Conservation (phyloP, 805 yeast species). For the Brettanomyces custersianus region DNA sequence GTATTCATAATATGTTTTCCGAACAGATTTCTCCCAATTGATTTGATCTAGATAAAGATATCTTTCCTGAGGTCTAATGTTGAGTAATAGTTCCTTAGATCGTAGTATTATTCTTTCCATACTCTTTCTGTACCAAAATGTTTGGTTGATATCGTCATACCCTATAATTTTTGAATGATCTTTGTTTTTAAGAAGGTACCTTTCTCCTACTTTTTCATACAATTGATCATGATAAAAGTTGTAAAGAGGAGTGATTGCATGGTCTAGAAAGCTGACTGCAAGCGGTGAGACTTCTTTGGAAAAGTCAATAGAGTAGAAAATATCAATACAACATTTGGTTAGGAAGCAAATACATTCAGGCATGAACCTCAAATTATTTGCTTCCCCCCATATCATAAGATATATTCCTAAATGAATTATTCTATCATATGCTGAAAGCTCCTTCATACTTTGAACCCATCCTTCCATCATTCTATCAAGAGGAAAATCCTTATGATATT, state of each 20-base stretch:
- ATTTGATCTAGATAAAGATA: constrained; percentile 45
- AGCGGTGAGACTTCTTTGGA: constrained; percentile 23
- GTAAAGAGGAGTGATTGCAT: constrained; percentile 68
- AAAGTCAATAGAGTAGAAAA: constrained; percentile 41
- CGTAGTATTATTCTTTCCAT: constrained; percentile 44
- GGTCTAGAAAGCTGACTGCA: constrained; percentile 45
- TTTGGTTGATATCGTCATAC: constrained; percentile 83
- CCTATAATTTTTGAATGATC: constrained; percentile 71
- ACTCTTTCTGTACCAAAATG: constrained; percentile 76
- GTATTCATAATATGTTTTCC: constrained; percentile 66
- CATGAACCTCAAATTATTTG: constrained; percentile 76
- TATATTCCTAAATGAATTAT: constrained; percentile 60
- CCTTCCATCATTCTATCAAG: constrained; percentile 36
- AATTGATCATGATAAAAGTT: constrained; percentile 47
- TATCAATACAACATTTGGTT: constrained; percentile 71
- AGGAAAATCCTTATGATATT: constrained; percentile 16
- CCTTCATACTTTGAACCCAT: constrained; percentile 45
- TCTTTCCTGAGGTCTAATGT: constrained; percentile 45
- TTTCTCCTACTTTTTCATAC: constrained; percentile 35
- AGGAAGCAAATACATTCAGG: constrained; percentile 85
- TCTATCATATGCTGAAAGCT: constrained; percentile 42
- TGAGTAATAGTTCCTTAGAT: constrained; percentile 36
- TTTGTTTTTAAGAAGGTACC: constrained; percentile 38
- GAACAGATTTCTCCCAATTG: constrained; percentile 59
- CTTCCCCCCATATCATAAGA: constrained; percentile 83